Evolutionary conservation across 495 filamentous ascomycete genomes (phyloP).

Genomic region (Parmelia sp.): DNA sequence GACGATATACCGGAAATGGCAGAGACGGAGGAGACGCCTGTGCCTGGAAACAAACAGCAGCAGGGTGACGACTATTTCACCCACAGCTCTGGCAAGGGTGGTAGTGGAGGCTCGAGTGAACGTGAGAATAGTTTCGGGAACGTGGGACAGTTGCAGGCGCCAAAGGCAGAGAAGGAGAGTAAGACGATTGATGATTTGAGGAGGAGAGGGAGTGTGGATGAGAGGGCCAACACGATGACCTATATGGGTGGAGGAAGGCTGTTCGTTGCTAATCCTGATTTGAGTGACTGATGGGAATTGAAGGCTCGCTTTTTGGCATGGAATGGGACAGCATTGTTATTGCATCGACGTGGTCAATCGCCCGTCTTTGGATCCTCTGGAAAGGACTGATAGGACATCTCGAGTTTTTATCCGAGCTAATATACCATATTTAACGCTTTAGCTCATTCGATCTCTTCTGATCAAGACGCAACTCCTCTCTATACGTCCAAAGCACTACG

Average conservation of each 20-base stretch:
- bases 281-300: slow-evolving; percentile 49
- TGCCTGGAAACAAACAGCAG: slow-evolving; percentile 38
- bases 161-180: slow-evolving; percentile 45
- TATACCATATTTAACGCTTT: not conserved
- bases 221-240: slow-evolving; percentile 67
- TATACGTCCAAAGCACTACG: not conserved
- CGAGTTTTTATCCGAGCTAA: not conserved
- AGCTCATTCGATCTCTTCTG: not conserved
- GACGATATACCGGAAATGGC: slow-evolving; percentile 47
- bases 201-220: slow-evolving; percentile 88
- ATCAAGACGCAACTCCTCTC: too few relatives aligned
- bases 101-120: slow-evolving; percentile 39
- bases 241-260: slow-evolving; percentile 66
- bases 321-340: slow-evolving; percentile 7
- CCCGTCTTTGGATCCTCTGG: slow-evolving; percentile 13
- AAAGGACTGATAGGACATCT: slow-evolving; percentile 4
- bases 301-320: slow-evolving; percentile 1
- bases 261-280: slow-evolving; percentile 92
- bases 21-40: slow-evolving; percentile 48
- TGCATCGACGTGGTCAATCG: slow-evolving; percentile 14
- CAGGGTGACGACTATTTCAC: slow-evolving; percentile 39
- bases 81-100: slow-evolving; percentile 32
- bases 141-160: slow-evolving; percentile 47
- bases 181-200: slow-evolving; percentile 69
- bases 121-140: slow-evolving; percentile 51